Evolutionary conservation across 805 yeast genomes (phyloP).

Genomic region (Candida manassasensis): DNA sequence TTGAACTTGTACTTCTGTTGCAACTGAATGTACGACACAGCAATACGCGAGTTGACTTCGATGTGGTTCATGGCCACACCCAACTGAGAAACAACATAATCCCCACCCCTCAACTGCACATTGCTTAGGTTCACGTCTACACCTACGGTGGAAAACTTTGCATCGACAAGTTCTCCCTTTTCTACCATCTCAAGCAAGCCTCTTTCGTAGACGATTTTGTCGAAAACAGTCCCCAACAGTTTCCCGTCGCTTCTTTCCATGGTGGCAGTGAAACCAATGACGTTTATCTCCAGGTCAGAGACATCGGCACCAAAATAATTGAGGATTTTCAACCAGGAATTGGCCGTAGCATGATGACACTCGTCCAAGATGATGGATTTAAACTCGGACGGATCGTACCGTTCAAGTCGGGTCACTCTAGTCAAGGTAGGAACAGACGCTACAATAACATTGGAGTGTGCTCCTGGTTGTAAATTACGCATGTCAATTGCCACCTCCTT

Average conservation of each 20-base stretch:
- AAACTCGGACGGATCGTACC: conserved; percentile 54
- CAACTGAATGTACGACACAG: conserved; percentile 45
- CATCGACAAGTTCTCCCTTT: conserved; percentile 66
- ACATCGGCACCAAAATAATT: conserved; percentile 50
- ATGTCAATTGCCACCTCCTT: conserved; percentile 62
- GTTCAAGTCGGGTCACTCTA: conserved; percentile 41
- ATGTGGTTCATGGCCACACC: conserved; percentile 52
- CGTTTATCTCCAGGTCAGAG: conserved; percentile 42
- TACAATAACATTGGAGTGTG: conserved; percentile 58
- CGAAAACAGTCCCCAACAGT: conserved; percentile 56
- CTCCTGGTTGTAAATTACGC: conserved; percentile 46
- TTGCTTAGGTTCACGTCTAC: conserved; percentile 41
- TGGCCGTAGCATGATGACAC: conserved; percentile 86
- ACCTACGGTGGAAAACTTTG: conserved; percentile 55
- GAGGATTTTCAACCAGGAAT: conserved; percentile 55
- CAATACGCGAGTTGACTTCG: conserved; percentile 51
- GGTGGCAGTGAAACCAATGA: conserved; percentile 88
- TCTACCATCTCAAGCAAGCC: conserved; percentile 61
- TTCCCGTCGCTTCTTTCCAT: conserved; percentile 69
- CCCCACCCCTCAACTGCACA: conserved; percentile 37
- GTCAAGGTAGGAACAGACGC: conserved; percentile 72
- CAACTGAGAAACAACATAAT: conserved; percentile 49
- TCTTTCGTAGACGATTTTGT: conserved; percentile 69
- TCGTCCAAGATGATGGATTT: conserved; percentile 82
- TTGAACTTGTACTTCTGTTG: conserved; percentile 36